Evolutionary conservation across 2,329 filamentous ascomycete species (phyloP), one percentile per base, ranked within the genome.

Genomic region (Penicillium sp.): DNA sequence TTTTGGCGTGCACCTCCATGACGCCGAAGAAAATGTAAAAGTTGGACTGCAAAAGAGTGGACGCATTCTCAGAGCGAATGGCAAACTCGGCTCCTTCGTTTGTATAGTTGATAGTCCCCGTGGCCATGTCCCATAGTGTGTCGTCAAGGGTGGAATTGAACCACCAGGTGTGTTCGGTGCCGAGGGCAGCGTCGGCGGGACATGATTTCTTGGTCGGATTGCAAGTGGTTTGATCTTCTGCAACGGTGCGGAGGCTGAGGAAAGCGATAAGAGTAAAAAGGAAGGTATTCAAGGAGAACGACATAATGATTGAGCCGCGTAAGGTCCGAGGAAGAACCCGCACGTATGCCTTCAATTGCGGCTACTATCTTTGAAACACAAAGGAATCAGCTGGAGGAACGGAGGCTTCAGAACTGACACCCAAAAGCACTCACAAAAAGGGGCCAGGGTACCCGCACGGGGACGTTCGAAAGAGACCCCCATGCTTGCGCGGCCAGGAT

Each of bases 21-120:
- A 85, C 83, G 45, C 90, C 90, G 60, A 87, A 92, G 76, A 95
- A 91, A 72, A 95, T 87, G 75, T 90, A 92, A 69, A 91, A 92
- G 61, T 85, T 83, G 42, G 88, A 85, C 56, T 85, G 81, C 55
- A 95, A 81, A 1, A 90, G 95, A 0, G 90, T 89, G 0, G 89
- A 87, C 63, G 95, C 83, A 55, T 86, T 83, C 58, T 84, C 79
- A 67, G 86, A 80, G 52, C 72, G 76, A 73, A 96, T 86, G 43
- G 80, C 86, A 74, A 94, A 92, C 51, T 80, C 75, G 30, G 88
- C 87, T 31, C 88, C 88, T 0, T 82, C 74, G 38, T 78, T 67
- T 49, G 79, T 79, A 68, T 85, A 92, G 20, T 76, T 75, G 47
- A 92, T 77, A 2, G 71, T 72, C 44, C 88, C 88, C 42, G 84